These are phyloP conservation scores for Aspergillus oerlinghausenensis DNA, from an alignment of 2,329 filamentous ascomycete species.

Conservation along the genomic window DNA sequence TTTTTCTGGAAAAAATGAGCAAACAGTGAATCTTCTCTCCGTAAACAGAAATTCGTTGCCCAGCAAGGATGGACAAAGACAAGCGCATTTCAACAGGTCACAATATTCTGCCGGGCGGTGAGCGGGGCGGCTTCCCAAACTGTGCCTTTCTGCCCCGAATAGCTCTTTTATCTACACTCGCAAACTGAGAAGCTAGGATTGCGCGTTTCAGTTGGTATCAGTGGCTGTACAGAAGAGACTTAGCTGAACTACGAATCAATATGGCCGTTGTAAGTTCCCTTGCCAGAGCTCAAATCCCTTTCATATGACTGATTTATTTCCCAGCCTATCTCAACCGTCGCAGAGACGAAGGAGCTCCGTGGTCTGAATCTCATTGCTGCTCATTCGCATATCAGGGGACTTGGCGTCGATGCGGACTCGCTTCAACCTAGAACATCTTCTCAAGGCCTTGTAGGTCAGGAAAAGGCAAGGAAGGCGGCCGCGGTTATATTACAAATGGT, in stretches of 20 bases:
- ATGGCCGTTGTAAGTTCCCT: slow-evolving; percentile 36
- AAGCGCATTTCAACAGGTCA: neutral
- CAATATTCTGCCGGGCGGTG: slow-evolving; percentile 28
- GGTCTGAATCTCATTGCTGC: slow-evolving; percentile 96
- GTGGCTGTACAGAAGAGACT: slow-evolving; percentile 3
- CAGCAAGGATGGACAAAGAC: neutral
- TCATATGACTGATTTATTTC: slow-evolving; percentile 9
- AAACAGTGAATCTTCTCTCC: neutral
- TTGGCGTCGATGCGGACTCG: slow-evolving; percentile 88
- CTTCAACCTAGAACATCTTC: slow-evolving; percentile 80
- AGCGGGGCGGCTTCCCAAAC: slow-evolving; percentile 1
- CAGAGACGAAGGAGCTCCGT: slow-evolving; percentile 91
- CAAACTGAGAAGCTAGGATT: neutral
- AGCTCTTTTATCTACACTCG: slow-evolving; percentile 8
- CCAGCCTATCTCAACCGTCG: slow-evolving; percentile 72
- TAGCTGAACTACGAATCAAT: slow-evolving; percentile 7
- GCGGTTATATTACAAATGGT: slow-evolving; percentile 98
- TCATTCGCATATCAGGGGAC: slow-evolving; percentile 94
- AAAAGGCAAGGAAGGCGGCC: slow-evolving; percentile 93
- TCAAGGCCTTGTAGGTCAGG: slow-evolving; percentile 91
- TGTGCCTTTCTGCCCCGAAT: slow-evolving; percentile 11
- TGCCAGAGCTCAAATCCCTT: neutral
- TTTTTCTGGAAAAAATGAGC: neutral
- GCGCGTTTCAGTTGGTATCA: neutral
- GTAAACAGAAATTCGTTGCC: neutral